A percentile compares a stretch with the other conserved stretches of the same genome.
Evolutionary conservation across 805 yeast species (phyloP).

Genomic region (Grigorovia jiainica): DNA sequence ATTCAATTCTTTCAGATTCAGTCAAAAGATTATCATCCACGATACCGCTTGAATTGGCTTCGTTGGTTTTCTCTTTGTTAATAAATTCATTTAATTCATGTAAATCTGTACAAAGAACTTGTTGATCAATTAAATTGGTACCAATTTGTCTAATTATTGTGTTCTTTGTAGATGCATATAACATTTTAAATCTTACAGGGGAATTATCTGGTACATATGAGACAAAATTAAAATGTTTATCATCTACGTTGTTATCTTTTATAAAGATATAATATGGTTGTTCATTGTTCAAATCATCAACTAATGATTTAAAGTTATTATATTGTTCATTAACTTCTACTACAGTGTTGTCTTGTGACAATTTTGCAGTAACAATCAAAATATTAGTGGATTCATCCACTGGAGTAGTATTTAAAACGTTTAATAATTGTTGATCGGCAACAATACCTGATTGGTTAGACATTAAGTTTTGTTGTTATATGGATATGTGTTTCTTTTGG

Average conservation of each 20-base stretch:
- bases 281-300: conserved; percentile 27
- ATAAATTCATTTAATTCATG: conserved; percentile 23
- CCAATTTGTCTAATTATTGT: conserved; percentile 71
- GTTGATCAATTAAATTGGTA: conserved; percentile 31
- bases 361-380: conserved; percentile 15
- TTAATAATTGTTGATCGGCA: conserved; percentile 22
- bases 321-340: conserved; percentile 13
- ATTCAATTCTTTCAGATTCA: conserved; percentile 20
- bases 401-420: conserved; percentile 8
- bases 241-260: conserved; percentile 23
- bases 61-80: conserved; percentile 1
- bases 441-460: conserved; percentile 59
- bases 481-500: too few species aligned
- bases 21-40: conserved; percentile 12
- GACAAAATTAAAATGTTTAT: conserved; percentile 42
- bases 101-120: conserved; percentile 26
- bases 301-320: conserved; percentile 34
- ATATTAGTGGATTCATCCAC: conserved; percentile 2
- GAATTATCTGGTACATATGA: conserved; percentile 84
- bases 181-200: conserved; percentile 76
- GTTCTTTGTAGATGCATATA: conserved; percentile 84
- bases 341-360: conserved; percentile 16
- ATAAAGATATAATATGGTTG: conserved; percentile 43
- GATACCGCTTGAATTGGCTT: conserved; percentile 7
- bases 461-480: conserved; percentile 31